Conservation (phyloP, 305 asterid species). For the Euphrasia arctica region DNA sequence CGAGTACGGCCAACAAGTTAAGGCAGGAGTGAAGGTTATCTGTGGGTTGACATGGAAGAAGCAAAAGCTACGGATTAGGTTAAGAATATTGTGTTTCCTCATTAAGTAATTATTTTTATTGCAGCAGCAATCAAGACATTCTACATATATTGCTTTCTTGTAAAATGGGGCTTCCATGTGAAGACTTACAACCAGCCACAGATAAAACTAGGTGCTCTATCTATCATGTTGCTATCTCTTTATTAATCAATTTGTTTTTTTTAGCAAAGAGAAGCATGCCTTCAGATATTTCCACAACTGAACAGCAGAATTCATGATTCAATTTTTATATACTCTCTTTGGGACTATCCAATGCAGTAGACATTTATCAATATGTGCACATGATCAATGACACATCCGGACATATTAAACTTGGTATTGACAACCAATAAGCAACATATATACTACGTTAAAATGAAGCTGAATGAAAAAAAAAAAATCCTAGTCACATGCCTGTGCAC, state of each 20-base stretch:
- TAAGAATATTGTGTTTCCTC: background rate
- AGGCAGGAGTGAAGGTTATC: slow-evolving; percentile 2
- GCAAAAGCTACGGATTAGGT: slow-evolving; percentile 2
- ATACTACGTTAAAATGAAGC: slow-evolving; percentile 9
- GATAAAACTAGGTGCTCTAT: background rate
- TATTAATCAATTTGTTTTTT: slow-evolving; percentile 15
- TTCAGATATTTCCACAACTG: slow-evolving; percentile 3
- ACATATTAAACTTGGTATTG: background rate
- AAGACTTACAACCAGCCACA: slow-evolving; percentile 9
- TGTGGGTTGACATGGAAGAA: slow-evolving; percentile 15
- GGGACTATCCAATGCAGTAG: slow-evolving; percentile 14
- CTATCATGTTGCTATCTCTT: slow-evolving; percentile 11
- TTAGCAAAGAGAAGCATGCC: background rate
- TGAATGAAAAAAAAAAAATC: slow-evolving; percentile 21
- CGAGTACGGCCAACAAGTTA: background rate
- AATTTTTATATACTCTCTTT: background rate
- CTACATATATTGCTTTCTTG: slow-evolving; percentile 8
- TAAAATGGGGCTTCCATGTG: slow-evolving; percentile 9
- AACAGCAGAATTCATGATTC: background rate
- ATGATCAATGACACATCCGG: background rate
- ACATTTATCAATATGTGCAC: slow-evolving; percentile 6
- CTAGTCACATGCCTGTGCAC: slow-evolving; percentile 71
- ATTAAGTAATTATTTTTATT: slow-evolving; percentile 10
- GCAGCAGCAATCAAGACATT: background rate
- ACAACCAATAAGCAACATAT: slow-evolving; percentile 19